Base-by-base conservation (phyloP, 371 early-diverging fungal species). In the Phascolomyces articulosus region DNA sequence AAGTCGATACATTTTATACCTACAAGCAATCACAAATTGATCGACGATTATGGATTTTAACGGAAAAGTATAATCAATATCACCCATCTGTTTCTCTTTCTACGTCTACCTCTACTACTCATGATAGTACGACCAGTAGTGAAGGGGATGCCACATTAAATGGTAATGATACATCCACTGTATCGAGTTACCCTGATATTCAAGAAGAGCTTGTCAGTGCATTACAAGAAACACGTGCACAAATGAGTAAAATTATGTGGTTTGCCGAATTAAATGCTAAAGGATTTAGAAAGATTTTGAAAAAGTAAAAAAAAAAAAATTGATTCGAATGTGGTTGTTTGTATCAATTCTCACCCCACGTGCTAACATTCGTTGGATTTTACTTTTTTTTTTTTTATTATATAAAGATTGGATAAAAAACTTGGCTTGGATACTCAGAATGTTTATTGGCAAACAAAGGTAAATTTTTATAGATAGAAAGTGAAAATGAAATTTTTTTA, bases 401-500 rank as follows among this genome's bases (percentile, higher is more conserved):
- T n/a, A n/a, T n/a, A n/a, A n/a, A 89, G 89, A 67, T 78, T 88
- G 64, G 90, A 90, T 74, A 90, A 90, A 62, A 82, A 82, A 47
- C 74, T 87, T 40, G 73, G 65, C 9, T 63, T 82, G 9, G 73
- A 78, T 38, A 78, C 78, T 11, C 81, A 81, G 53, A 69, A 69
- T 16, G 76, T 77, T 18, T 87, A 85, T 63, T 75, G 85, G 78
- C 67, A 80, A 38, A 85, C 84, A 59, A 87, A 87, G 71, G 86
- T 75, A 58, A 48, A 34, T 34, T 44, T 44, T 44, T 44, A 4
- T 20, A 3, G 57, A 48, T 38, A 47, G 59, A 47, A 40, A 58
- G 51, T 34, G n/a, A 57, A 7, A n/a, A 44, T 4, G 44, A 34
- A 31, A n/a, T n/a, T n/a, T n/a, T n/a, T n/a, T n/a, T n/a, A n/a